These are phyloP conservation scores for Rhodotorula toruloides DNA, from an alignment of 768 basidiomycete species.

Conservation along the genomic window DNA sequence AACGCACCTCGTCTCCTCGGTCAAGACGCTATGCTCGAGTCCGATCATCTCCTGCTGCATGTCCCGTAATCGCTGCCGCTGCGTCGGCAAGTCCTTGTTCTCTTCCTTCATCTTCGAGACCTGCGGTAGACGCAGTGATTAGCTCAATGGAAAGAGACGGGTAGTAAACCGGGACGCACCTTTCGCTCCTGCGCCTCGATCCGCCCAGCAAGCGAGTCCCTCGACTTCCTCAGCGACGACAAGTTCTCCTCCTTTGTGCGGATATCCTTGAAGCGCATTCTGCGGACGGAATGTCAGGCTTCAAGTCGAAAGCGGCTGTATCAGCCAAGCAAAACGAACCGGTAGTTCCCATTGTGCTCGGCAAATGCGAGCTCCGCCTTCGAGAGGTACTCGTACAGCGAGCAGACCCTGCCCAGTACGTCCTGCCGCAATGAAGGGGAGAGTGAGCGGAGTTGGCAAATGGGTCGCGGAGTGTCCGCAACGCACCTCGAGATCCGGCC, in stretches of 20 bases:
- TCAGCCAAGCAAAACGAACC: constrained; percentile 35
- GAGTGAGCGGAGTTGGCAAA: no score
- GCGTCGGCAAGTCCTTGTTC: constrained; percentile 49
- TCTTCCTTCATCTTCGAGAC: constrained; percentile 50
- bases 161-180: constrained; percentile 6
- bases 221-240: constrained; percentile 44
- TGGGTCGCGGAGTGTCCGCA: no score
- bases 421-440: no score
- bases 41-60: constrained; percentile 48
- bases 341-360: constrained; percentile 35
- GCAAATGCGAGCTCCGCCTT: constrained; percentile 37
- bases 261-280: constrained; percentile 48
- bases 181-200: constrained; percentile 50
- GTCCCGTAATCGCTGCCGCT: constrained; percentile 47
- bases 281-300: background rate
- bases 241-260: constrained; percentile 49
- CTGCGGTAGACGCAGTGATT: background rate
- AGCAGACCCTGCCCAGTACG: constrained; percentile 46
- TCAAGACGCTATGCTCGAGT: constrained; percentile 38
- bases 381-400: constrained; percentile 46
- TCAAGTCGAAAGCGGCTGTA: constrained; percentile 36
- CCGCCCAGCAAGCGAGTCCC: constrained; percentile 45
- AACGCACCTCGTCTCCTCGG: constrained; percentile 38
- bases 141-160: constrained; percentile 36
- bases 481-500: constrained; percentile 46